phyloP scores from a whole-genome alignment of 2,329 filamentous ascomycete genomes.

The Paecilomyces formosus region DNA sequence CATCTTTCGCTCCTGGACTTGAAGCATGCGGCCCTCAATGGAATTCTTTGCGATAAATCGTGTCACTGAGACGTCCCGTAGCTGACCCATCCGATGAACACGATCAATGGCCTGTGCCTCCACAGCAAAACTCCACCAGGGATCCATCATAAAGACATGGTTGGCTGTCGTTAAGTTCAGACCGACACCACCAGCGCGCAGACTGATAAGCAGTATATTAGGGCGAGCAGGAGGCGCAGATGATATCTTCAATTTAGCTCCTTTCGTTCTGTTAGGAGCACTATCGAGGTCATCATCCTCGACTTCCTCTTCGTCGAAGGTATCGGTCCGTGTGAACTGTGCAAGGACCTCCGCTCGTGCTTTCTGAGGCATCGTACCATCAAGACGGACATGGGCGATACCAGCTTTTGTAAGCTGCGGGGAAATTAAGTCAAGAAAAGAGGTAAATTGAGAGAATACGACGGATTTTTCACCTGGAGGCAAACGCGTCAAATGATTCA shows the following conservation, averaged over 20 bases:
- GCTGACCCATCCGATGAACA: constrained; percentile 94
- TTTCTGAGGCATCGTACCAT: constrained; percentile 85
- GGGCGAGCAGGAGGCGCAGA: constrained; percentile 16
- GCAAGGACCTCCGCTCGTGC: constrained; percentile 68
- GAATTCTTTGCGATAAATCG: constrained; percentile 84
- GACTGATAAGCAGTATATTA: constrained; percentile 67
- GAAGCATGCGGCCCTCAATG: constrained; percentile 92
- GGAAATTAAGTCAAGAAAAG: constrained; percentile 85
- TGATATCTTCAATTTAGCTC: constrained; percentile 2
- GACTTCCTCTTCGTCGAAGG: constrained; percentile 26
- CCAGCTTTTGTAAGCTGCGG: constrained; percentile 65
- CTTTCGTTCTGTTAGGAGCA: neutral
- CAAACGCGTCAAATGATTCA: constrained; percentile 65
- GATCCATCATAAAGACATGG: constrained; percentile 97
- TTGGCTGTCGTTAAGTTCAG: constrained; percentile 85
- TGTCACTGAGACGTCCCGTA: constrained; percentile 74
- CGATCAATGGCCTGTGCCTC: constrained; percentile 97
- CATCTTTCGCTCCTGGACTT: constrained; percentile 86
- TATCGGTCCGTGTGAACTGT: constrained; percentile 54
- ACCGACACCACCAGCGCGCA: constrained; percentile 87
- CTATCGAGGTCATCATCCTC: constrained; percentile 18
- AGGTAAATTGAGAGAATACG: constrained; percentile 95
- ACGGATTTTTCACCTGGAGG: constrained; percentile 76
- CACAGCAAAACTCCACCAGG: constrained; percentile 97
- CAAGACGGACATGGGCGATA: constrained; percentile 77